Base-by-base conservation (phyloP, 352 stramenopile species). In the Phytopythium kandeliae region DNA sequence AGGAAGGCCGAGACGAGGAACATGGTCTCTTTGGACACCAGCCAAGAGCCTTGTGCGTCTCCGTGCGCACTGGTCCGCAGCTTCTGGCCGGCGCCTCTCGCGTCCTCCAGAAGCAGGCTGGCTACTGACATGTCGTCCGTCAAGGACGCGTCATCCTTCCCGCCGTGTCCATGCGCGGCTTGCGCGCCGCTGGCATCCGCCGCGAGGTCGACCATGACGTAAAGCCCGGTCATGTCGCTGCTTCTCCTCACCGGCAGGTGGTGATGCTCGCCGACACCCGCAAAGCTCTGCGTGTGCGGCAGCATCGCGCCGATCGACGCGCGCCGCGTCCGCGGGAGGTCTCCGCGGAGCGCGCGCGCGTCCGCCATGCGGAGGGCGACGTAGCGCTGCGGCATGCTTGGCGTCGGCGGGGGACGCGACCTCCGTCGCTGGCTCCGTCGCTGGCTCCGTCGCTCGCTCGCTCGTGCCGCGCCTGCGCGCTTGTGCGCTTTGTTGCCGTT, bases 21-120 rank as follows among this genome's bases (percentile, higher is more conserved):
- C 74, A 88, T 78, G 34, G 60, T 25, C 26, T 90, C 72, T 51
- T 86, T 88, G 5, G 75, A 71, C 4, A 89, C 52, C 31, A 68
- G 46, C 26, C 47, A 65, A 3, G 25, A 46, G 21, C 54, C 42
- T 22, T 36, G 19, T 3, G 26, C 4, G 6, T 41, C 28, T 2
- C 44, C 34, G 24, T 37, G 6, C 17, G 1, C 25, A 1, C n/a
- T 12, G 0, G 8, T 26, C 17, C 24, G 25, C 26, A 17, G 22
- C 6, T 15, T 28, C 5, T 40, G 13, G 36, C 36, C 7, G 12
- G 13, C 4, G 13, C 6, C 6, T 13, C 40, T n/a, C 21, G 22
- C 21, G 4, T 21, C 40, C 12, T 46, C 40, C 38, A 31, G 28
- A 10, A 11, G 11, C 31, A 7, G 31, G 2, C 31, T 35, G 31